Percentiles rank a stretch among this genome's conserved stretches.
Evolutionary conservation across 208 protist species (phyloP).

Genomic region (Wallacemonas sp.): DNA sequence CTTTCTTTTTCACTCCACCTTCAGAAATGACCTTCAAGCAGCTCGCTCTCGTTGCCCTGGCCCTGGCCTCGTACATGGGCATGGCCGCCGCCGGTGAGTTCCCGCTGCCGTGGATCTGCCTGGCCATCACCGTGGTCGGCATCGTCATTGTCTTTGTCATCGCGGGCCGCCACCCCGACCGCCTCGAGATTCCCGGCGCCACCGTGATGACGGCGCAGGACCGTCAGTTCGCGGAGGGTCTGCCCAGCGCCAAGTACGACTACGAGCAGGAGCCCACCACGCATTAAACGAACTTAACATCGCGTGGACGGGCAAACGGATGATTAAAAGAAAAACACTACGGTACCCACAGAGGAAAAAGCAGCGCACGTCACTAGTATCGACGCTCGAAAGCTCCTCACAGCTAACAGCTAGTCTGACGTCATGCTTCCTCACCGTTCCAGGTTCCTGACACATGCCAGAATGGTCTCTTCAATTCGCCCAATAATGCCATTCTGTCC

Average conservation of each 20-base stretch:
- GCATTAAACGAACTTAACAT: too few relatives aligned
- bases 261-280: background rate
- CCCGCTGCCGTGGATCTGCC: conserved; percentile 43
- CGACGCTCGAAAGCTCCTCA: too few relatives aligned
- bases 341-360: too few relatives aligned
- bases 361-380: too few relatives aligned
- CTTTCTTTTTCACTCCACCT: background rate
- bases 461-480: too few relatives aligned
- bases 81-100: conserved; percentile 28
- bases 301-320: too few relatives aligned
- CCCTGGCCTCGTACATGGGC: conserved; percentile 20
- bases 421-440: too few relatives aligned
- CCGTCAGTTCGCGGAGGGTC: conserved; percentile 5
- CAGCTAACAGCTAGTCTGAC: too few relatives aligned
- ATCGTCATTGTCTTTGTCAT: conserved; percentile 33
- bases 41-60: conserved; percentile 13
- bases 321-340: too few relatives aligned
- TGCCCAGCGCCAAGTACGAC: background rate
- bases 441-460: too few relatives aligned
- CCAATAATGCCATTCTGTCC: too few relatives aligned
- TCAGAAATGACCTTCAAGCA: conserved; percentile 11
- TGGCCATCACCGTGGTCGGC: conserved; percentile 38
- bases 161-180: conserved; percentile 37
- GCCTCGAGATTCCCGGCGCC: conserved; percentile 33
- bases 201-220: conserved; percentile 27